Evolutionary conservation across 108 stramenopile genomes (phyloP).

Genomic region (Hondaea fermentalgiana): DNA sequence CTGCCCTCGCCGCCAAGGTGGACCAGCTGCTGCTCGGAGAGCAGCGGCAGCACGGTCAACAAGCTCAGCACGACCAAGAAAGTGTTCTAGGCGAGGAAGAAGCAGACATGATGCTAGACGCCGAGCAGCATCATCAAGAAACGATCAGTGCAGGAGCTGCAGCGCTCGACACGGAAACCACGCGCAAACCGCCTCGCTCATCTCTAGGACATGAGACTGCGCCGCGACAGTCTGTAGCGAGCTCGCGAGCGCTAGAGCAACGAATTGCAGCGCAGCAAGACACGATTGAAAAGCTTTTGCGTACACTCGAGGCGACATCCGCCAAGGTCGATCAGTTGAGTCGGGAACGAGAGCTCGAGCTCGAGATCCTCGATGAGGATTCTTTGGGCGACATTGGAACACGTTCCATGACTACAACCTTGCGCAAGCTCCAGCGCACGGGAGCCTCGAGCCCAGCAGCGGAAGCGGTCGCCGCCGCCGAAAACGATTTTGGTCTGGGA

Average conservation of each 20-base stretch:
- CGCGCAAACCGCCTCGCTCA: no score
- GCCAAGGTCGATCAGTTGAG: background rate
- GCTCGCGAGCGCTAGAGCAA: background rate
- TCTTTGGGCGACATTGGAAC: background rate
- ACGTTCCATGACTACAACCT: background rate
- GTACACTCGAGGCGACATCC: background rate
- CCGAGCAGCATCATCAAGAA: no score
- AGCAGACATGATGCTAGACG: no score
- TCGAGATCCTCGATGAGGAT: background rate
- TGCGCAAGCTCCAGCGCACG: background rate
- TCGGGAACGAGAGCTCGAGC: background rate
- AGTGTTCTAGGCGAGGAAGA: background rate
- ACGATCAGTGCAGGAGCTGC: no score
- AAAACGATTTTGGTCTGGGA: no score
- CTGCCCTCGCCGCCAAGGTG: background rate
- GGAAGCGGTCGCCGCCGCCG: no score
- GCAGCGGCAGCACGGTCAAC: background rate
- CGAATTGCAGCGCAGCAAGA: background rate
- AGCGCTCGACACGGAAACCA: no score
- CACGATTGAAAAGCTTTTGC: background rate
- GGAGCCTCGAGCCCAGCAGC: no score
- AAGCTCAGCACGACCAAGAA: background rate
- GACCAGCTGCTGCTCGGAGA: background rate
- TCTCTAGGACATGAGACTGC: no score
- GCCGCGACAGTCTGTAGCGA: no score